Base-by-base conservation (phyloP, 768 basidiomycete genomes). In the Cytidiella melzeri region DNA sequence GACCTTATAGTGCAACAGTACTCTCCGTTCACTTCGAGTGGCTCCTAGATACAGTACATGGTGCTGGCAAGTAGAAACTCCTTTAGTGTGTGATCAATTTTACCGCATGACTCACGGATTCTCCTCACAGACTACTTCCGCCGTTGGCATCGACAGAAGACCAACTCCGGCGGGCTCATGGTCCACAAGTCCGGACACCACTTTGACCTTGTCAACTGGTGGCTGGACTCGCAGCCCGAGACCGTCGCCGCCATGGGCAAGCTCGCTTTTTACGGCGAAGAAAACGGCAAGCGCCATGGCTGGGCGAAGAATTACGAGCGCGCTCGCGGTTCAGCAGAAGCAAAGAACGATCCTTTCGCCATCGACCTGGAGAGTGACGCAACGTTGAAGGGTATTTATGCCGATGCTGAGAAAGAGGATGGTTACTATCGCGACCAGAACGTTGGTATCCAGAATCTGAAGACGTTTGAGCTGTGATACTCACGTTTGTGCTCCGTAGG, bases 171-270 rank as follows among this genome's bases (percentile, higher is more conserved):
- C 2, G 72, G 72, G 0, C 62, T 73, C 25, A 72, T 73, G 70
- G 67, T 73, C 0, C 72, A 73, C 62, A 73, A 74, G 59, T 61
- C 69, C 6, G 70, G 72, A 0, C 73, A 71, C 41, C 71, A 77
- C 61, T 77, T 76, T 54, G 75, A 77, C 53, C 69, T 77, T 5
- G 75, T 78, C 43, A 76, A 77, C 54, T 78, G 74, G 72, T 78
- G 75, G 76, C 67, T 78, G 51, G 67, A 73, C 34, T 66, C 73
- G 15, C 61, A 68, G 44, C 75, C 75, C 0, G 67, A 66, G 42
- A 65, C 64, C 3, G 75, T 77, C 18, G 75, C 73, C 36, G 75
- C 66, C 3, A 70, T 77, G 55, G 75, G 75, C 15, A 66, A 64
- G 26, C 63, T 75, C 3, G 69, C 68, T 1, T 77, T 78, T 59